phyloP scores from a whole-genome alignment of 257 asterid genomes.

The Paulownia fortunei region DNA sequence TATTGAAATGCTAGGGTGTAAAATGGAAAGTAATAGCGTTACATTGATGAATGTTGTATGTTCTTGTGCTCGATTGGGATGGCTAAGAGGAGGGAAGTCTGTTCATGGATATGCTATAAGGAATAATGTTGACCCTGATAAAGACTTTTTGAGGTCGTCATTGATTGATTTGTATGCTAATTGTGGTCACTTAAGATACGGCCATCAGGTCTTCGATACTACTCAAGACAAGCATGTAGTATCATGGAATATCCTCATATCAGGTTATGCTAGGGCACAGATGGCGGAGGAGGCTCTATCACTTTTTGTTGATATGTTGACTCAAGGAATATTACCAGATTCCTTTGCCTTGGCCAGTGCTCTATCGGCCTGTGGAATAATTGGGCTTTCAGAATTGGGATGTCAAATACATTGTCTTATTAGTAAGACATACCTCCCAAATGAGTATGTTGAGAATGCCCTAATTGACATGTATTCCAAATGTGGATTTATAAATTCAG shows the following conservation, averaged over 20 bases:
- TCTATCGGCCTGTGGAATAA: constrained; percentile 71
- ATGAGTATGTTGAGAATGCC: constrained; percentile 77
- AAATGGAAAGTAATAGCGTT: constrained; percentile 64
- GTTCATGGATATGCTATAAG: constrained; percentile 67
- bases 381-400: constrained; percentile 59
- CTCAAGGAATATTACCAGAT: constrained; percentile 63
- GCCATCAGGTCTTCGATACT: constrained; percentile 51
- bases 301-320: constrained; percentile 69
- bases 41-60: constrained; percentile 71
- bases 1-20: constrained; percentile 46
- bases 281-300: constrained; percentile 62
- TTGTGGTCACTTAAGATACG: constrained; percentile 58
- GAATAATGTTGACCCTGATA: constrained; percentile 46
- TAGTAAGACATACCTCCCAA: constrained; percentile 53
- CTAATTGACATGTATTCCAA: constrained; percentile 82
- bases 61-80: constrained; percentile 80
- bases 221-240: constrained; percentile 53
- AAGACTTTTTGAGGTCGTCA: constrained; percentile 72
- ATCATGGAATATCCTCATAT: constrained; percentile 90
- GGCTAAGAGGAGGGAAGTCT: constrained; percentile 71
- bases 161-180: constrained; percentile 81
- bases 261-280: constrained; percentile 68
- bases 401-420: constrained; percentile 69
- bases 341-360: constrained; percentile 76
- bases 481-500: constrained; percentile 62